These are phyloP conservation scores for Raffaelea albimanens DNA, from an alignment of 2,329 filamentous ascomycete genomes.

Conservation along the genomic window DNA sequence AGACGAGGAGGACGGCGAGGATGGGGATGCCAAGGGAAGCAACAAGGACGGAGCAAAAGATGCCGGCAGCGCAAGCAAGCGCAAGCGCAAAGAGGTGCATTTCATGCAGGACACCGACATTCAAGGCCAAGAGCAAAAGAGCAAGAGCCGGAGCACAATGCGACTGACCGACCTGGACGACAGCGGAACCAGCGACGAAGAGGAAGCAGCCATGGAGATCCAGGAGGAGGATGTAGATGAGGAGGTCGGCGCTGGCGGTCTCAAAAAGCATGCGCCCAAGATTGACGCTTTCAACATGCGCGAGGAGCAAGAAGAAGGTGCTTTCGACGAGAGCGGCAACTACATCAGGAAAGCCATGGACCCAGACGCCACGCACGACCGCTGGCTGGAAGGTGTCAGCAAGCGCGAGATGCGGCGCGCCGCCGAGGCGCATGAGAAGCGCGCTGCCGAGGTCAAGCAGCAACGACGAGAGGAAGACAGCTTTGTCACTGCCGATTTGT, in stretches of 20 bases:
- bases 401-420: slow-evolving; percentile 91
- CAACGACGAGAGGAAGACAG: slow-evolving; percentile 72
- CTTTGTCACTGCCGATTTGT: slow-evolving; percentile 72
- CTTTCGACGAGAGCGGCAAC: slow-evolving; percentile 85
- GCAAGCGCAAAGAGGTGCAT: slow-evolving; percentile 53
- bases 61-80: slow-evolving; percentile 30
- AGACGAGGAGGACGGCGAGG: slow-evolving; percentile 41
- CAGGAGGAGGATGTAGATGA: slow-evolving; percentile 72
- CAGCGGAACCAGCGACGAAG: slow-evolving; percentile 49
- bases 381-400: slow-evolving; percentile 83
- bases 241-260: slow-evolving; percentile 80
- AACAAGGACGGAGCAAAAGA: slow-evolving; percentile 19
- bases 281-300: slow-evolving; percentile 95
- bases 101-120: slow-evolving; percentile 57
- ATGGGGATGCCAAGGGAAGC: slow-evolving; percentile 15
- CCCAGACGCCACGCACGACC: slow-evolving; percentile 82
- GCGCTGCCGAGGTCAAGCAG: slow-evolving; percentile 66
- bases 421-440: slow-evolving; percentile 75
- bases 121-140: slow-evolving; percentile 66
- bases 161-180: slow-evolving; percentile 57
- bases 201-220: slow-evolving; percentile 65
- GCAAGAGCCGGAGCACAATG: slow-evolving; percentile 66
- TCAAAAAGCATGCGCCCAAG: slow-evolving; percentile 88
- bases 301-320: slow-evolving; percentile 81
- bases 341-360: slow-evolving; percentile 84